Evolutionary conservation across 2,329 filamentous ascomycete species (phyloP).

Genomic region (Calonectria pteridis): DNA sequence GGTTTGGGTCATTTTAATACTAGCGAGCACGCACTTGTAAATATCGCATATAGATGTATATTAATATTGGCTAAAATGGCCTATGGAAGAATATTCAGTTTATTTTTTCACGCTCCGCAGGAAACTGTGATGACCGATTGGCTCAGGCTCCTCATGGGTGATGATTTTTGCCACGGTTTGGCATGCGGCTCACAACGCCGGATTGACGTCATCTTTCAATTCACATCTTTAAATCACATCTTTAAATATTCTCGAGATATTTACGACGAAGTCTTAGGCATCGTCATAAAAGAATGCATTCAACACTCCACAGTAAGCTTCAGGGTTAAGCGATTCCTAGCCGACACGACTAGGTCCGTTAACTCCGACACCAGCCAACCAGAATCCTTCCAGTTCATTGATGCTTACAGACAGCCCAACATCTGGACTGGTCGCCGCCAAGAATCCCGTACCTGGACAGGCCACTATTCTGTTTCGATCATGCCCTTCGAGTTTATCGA

Average conservation of each 20-base stretch:
- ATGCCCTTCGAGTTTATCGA: conserved; percentile 31
- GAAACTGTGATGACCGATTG: not conserved
- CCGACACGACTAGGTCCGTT: not conserved
- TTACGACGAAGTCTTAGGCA: not conserved
- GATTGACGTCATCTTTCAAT: not conserved
- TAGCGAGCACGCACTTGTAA: not conserved
- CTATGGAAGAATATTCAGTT: not conserved
- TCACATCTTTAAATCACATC: not conserved
- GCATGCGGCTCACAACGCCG: not conserved
- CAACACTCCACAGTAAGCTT: not conserved
- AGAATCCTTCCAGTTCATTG: not conserved
- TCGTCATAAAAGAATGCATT: not conserved
- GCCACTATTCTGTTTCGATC: not conserved
- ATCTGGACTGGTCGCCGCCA: not conserved
- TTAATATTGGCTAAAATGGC: not conserved
- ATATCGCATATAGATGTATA: not conserved
- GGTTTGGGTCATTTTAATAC: conserved; percentile 50
- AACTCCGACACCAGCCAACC: conserved; percentile 7
- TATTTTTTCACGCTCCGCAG: not conserved
- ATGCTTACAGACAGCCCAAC: no score
- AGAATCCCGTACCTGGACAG: not conserved
- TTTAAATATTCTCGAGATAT: not conserved
- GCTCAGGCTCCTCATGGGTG: not conserved
- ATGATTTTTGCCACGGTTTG: not conserved
- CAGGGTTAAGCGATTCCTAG: not conserved